phyloP scores from a whole-genome alignment of 306 rosid species.

The Lotus japonicus region DNA sequence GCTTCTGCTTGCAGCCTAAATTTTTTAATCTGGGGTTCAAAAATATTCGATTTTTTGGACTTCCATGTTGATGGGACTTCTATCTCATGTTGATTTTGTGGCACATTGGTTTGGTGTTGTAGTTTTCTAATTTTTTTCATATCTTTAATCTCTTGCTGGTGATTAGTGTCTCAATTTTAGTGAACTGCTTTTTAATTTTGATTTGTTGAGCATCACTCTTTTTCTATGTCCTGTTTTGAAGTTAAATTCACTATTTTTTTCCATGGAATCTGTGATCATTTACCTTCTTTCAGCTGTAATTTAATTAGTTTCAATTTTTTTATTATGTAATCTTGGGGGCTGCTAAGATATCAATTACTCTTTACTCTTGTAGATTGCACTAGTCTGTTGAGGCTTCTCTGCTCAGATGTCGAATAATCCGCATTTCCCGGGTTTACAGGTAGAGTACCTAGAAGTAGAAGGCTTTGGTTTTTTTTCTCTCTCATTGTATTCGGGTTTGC shows the following conservation, averaged over 20 bases:
- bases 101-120: constrained; percentile 14
- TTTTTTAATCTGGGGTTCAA: background rate
- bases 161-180: background rate
- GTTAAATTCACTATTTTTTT: background rate
- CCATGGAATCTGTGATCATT: background rate
- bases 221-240: background rate
- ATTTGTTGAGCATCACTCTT: background rate
- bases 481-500: too few species aligned
- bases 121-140: background rate
- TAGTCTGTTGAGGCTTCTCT: constrained; percentile 29
- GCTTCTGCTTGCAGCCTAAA: constrained; percentile 5
- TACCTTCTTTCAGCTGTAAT: background rate
- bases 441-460: constrained; percentile 20
- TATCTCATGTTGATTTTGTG: background rate
- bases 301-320: background rate
- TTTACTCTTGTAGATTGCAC: constrained; percentile 24
- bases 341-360: background rate
- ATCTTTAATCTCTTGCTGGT: background rate
- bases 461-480: background rate
- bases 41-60: constrained; percentile 4
- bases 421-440: constrained; percentile 77
- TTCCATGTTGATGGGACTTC: background rate
- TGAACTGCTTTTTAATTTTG: background rate
- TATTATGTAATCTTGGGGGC: background rate
- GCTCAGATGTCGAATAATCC: constrained; percentile 71